Evolutionary conservation across 2,329 filamentous ascomycete genomes (phyloP), one percentile per base, ranked within the genome.

Genomic region (Monilinia fructicola): DNA sequence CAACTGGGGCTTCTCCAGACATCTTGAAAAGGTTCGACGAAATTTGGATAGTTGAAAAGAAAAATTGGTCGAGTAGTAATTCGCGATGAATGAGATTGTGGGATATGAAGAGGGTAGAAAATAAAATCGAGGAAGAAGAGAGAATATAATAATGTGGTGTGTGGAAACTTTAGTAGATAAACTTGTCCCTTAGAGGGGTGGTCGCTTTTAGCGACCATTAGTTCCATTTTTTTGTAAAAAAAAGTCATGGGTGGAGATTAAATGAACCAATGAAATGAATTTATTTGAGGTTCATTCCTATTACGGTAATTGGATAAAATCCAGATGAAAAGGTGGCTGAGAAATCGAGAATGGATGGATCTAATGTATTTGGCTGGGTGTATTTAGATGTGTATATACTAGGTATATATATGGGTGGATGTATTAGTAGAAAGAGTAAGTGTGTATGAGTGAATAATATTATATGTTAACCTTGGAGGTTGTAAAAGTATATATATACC

Each of bases 1-100:
- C 60, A 23, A 62, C 48, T 28, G 40, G 35, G 48, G 38, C 23
- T 56, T 67, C 59, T 26, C 87, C 86, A 79, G 86, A 84, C 86
- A 89, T 89, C 78, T 78, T 86, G 64, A 53, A 31, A n/a, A 28
- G 7, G 21, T 46, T 12, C 40, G 28, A 54, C 26, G 26, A 42
- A 46, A 38, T 21, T 31, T 46, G 38, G 21, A n/a, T 3, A 12
- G 23, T 38, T 56, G 14, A 35, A 64, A 56, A 44, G 31, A 6
- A 64, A 42, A 83, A 79, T 76, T 76, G 44, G 26, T 55, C 28
- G 61, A 58, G 40, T 7, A 48, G 21, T n/a, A 9, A 46, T 23
- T 64, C 26, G 42, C n/a, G 40, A 42, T 48, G 62, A 64, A 64
- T 67, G 53, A 67, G 64, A 59, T 65, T 63, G 59, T 31, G 50